A percentile compares a stretch with the other conserved stretches of the same genome.
Evolutionary conservation across 805 yeast genomes (phyloP).

Genomic region (Ogataea naganishii): DNA sequence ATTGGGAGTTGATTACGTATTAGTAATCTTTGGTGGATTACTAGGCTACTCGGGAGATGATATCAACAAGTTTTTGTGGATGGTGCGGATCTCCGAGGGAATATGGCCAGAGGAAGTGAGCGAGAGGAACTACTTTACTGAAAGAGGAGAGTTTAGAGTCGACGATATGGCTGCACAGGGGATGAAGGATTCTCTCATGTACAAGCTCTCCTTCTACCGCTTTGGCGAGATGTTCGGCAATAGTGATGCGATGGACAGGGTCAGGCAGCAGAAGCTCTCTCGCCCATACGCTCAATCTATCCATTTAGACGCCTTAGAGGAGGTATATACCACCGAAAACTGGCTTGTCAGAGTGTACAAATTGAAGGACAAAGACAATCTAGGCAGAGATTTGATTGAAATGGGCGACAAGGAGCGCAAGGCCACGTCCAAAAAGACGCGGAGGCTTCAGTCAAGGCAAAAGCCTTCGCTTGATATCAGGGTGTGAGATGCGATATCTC

Average conservation of each 20-base stretch:
- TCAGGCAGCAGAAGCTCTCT: slow-evolving; percentile 61
- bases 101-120: slow-evolving; percentile 98
- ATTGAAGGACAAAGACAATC: slow-evolving; percentile 78
- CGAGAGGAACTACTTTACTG: slow-evolving; percentile 79
- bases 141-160: slow-evolving; percentile 79
- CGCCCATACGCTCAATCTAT: slow-evolving; percentile 28
- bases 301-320: slow-evolving; percentile 73
- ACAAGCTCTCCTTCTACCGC: slow-evolving; percentile 88
- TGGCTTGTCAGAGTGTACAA: slow-evolving; percentile 95
- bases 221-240: slow-evolving; percentile 65
- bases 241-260: slow-evolving; percentile 69
- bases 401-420: slow-evolving; percentile 44
- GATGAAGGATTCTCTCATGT: slow-evolving; percentile 86
- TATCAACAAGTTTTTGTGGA: slow-evolving; percentile 94
- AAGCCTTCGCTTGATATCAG: slow-evolving; percentile 23
- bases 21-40: slow-evolving; percentile 90
- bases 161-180: slow-evolving; percentile 75
- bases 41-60: slow-evolving; percentile 95
- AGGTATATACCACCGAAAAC: slow-evolving; percentile 90
- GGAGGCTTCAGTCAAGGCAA: slow-evolving; percentile 17
- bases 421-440: slow-evolving; percentile 14
- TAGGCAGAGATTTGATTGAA: slow-evolving; percentile 70
- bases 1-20: slow-evolving; percentile 91
- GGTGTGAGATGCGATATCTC: slow-evolving; percentile 12
- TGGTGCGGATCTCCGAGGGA: slow-evolving; percentile 98